These are phyloP conservation scores for Calcarisporium arbuscula DNA, from an alignment of 2,329 filamentous ascomycete species.

Conservation along the genomic window DNA sequence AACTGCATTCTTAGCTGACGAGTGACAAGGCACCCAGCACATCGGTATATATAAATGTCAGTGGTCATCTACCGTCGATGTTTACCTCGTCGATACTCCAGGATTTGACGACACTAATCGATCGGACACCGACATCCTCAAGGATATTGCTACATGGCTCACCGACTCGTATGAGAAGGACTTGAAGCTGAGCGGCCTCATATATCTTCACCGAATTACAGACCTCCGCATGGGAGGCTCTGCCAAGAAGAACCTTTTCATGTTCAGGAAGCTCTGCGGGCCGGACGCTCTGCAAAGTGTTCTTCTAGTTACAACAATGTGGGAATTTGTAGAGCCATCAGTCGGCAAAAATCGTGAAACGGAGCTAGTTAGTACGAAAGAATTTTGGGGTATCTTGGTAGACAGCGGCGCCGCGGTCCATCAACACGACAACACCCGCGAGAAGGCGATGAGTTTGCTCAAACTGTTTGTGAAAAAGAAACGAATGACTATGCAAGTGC, in stretches of 20 bases:
- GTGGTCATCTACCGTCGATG: no score
- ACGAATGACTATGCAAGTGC: constrained; percentile 2
- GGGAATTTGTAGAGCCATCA: constrained; percentile 14
- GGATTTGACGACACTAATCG: constrained; percentile 36
- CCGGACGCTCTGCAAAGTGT: constrained; percentile 25
- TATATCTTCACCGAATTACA: constrained; percentile 33
- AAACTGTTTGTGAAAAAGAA: constrained; percentile 4
- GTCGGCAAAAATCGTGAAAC: constrained; percentile 8
- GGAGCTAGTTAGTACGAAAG: constrained; percentile 1
- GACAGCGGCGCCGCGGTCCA: constrained; percentile 1
- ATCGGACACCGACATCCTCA: constrained; percentile 32
- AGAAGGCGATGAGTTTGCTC: neutral
- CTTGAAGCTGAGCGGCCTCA: constrained; percentile 25
- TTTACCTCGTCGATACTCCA: constrained; percentile 33
- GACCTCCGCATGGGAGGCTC: constrained; percentile 27
- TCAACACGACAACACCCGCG: constrained; percentile 1
- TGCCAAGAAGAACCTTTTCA: constrained; percentile 26
- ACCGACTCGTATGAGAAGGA: constrained; percentile 15
- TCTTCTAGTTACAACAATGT: constrained; percentile 28
- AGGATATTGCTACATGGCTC: constrained; percentile 28
- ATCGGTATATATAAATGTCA: no score
- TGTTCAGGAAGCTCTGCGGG: constrained; percentile 33
- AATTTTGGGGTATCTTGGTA: constrained; percentile 9
- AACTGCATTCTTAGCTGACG: no score
- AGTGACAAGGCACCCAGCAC: no score